phyloP scores from a whole-genome alignment of 768 basidiomycete species.

The Boletus reticuloceps region DNA sequence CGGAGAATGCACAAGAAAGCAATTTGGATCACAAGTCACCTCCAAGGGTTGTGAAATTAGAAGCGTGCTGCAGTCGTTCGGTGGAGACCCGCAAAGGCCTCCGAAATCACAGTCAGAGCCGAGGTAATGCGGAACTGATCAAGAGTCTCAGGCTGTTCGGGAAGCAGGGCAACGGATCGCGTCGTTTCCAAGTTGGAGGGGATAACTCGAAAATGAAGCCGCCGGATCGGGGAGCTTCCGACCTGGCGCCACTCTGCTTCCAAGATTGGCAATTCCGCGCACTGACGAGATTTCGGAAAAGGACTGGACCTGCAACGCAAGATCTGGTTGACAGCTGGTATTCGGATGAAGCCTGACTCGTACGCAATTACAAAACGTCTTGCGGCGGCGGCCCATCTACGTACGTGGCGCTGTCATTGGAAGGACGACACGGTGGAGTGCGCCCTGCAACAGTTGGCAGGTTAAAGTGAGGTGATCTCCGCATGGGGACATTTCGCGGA shows the following conservation, averaged over 20 bases:
- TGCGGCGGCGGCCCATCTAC: neutral
- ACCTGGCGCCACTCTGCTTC: neutral
- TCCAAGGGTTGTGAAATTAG: neutral
- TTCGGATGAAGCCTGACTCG: too few relatives aligned
- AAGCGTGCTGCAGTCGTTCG: neutral
- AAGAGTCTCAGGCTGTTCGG: too few relatives aligned
- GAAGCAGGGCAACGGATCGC: too few relatives aligned
- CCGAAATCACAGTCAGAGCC: too few relatives aligned
- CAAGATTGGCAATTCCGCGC: neutral
- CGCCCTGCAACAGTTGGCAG: conserved; percentile 8
- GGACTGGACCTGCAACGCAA: too few relatives aligned
- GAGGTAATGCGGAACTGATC: too few relatives aligned
- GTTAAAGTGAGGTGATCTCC: neutral
- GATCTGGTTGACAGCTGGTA: too few relatives aligned
- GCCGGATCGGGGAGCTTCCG: neutral
- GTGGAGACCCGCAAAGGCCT: too few relatives aligned
- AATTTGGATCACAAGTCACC: neutral
- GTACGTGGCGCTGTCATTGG: too few relatives aligned
- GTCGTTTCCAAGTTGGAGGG: too few relatives aligned
- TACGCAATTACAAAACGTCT: too few relatives aligned
- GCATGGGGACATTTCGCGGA: neutral
- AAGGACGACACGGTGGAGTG: neutral
- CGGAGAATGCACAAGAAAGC: neutral
- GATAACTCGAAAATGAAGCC: neutral
- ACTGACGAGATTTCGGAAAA: too few relatives aligned